Percentiles rank a stretch among this genome's conserved stretches.
Conservation (phyloP, 106 monocot species). For the Platanthera zijinensis region DNA sequence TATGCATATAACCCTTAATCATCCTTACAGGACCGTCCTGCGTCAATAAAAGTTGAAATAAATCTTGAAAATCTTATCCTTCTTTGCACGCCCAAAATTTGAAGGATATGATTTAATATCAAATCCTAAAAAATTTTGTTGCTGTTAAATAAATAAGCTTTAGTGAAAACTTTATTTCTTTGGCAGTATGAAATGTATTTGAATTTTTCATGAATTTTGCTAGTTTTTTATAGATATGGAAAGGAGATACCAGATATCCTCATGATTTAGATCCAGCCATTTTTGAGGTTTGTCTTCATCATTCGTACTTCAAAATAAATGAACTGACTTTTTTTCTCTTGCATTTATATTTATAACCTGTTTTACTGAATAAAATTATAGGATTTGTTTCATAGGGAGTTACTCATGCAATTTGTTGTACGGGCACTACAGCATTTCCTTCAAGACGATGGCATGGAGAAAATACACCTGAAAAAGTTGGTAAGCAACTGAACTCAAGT, state of each 20-base stretch:
- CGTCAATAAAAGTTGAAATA: no score
- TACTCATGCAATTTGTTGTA: conserved; percentile 94
- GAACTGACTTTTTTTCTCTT: background rate
- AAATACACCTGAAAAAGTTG: conserved; percentile 93
- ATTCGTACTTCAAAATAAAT: background rate
- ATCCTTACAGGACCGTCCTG: no score
- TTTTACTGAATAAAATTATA: conserved; percentile 29
- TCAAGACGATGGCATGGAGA: conserved; percentile 92
- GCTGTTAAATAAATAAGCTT: no score
- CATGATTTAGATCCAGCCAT: conserved; percentile 65
- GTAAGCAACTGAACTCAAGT: conserved; percentile 6
- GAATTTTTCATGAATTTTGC: background rate
- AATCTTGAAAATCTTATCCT: no score
- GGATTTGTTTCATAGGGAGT: conserved; percentile 70
- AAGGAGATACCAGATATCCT: conserved; percentile 72
- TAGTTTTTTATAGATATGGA: conserved; percentile 37
- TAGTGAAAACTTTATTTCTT: background rate
- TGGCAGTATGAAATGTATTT: background rate
- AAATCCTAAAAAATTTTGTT: no score
- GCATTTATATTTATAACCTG: conserved; percentile 14
- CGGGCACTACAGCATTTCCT: conserved; percentile 94
- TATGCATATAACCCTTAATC: no score
- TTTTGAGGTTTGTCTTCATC: conserved; percentile 51
- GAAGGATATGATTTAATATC: no score
- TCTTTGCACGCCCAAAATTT: no score